phyloP scores from a whole-genome alignment of 768 basidiomycete genomes.

The Stropharia rugosoannulata region DNA sequence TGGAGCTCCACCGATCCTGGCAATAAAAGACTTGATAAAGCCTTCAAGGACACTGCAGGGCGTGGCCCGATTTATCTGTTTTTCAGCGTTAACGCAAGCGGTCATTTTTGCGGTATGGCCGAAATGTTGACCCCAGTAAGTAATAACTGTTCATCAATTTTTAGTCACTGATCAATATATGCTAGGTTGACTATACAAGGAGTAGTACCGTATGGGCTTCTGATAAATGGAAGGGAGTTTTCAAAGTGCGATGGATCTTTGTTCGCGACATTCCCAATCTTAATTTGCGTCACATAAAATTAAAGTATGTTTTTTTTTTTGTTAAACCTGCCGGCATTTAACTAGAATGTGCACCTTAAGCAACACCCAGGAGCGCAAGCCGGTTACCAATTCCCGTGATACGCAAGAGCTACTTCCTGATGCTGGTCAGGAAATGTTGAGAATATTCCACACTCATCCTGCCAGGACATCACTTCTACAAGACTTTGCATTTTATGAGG shows the following conservation, averaged over 20 bases:
- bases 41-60: slow-evolving; percentile 92
- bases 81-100: slow-evolving; percentile 97
- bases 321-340: slow-evolving; percentile 7
- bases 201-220: slow-evolving; percentile 99
- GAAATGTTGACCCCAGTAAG: slow-evolving; percentile 94
- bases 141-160: slow-evolving; percentile 3
- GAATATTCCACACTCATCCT: slow-evolving; percentile 92
- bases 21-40: slow-evolving; percentile 95
- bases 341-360: slow-evolving; percentile 35
- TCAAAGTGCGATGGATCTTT: slow-evolving; percentile 97
- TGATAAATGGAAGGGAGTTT: slow-evolving; percentile 99
- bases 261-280: slow-evolving; percentile 94
- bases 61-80: slow-evolving; percentile 96
- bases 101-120: slow-evolving; percentile 98
- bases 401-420: slow-evolving; percentile 96
- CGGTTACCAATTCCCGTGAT: slow-evolving; percentile 96
- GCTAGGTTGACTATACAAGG: slow-evolving; percentile 84
- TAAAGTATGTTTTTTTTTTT: slow-evolving; percentile 54
- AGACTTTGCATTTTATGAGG: slow-evolving; percentile 92
- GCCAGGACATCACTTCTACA: slow-evolving; percentile 91
- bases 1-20: slow-evolving; percentile 98
- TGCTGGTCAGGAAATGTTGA: slow-evolving; percentile 94
- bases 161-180: background rate
- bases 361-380: slow-evolving; percentile 97
- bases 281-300: slow-evolving; percentile 83